Conservation (phyloP, 768 basidiomycete genomes). For the Ramaria sp. region DNA sequence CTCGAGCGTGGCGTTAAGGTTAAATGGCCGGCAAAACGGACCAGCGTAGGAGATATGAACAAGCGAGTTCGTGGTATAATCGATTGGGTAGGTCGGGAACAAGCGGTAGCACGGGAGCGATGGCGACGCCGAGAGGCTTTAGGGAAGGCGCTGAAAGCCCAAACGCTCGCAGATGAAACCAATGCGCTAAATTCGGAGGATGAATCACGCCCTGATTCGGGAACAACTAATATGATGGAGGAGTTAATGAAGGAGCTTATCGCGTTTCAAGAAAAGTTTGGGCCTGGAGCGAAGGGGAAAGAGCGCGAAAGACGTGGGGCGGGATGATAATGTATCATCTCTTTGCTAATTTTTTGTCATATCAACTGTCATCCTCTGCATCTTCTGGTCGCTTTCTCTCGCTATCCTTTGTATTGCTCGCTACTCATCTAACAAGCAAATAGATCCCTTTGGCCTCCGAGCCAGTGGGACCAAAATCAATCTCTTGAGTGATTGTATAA, state of each 20-base stretch:
- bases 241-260: slow-evolving; percentile 86
- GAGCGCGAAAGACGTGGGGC: neutral
- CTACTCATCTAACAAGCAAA: neutral
- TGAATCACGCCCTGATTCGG: slow-evolving; percentile 9
- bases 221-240: slow-evolving; percentile 50
- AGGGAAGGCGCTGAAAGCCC: slow-evolving; percentile 33
- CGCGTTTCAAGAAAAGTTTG: slow-evolving; percentile 79
- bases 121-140: slow-evolving; percentile 58
- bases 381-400: neutral
- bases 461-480: too few species aligned
- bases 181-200: neutral
- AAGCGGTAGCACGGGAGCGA: slow-evolving; percentile 65
- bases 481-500: too few species aligned
- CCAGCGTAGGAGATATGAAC: slow-evolving; percentile 96
- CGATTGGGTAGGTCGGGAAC: slow-evolving; percentile 89
- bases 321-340: neutral
- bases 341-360: slow-evolving; percentile 1
- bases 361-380: neutral
- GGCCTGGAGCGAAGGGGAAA: slow-evolving; percentile 29
- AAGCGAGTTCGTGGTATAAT: slow-evolving; percentile 84
- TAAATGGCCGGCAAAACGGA: slow-evolving; percentile 88
- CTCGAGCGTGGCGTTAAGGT: slow-evolving; percentile 76
- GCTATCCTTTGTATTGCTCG: slow-evolving; percentile 2
- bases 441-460: neutral
- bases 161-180: neutral